These are phyloP conservation scores for Solanum rostratum DNA, from an alignment of 257 asterid species.

Conservation along the genomic window DNA sequence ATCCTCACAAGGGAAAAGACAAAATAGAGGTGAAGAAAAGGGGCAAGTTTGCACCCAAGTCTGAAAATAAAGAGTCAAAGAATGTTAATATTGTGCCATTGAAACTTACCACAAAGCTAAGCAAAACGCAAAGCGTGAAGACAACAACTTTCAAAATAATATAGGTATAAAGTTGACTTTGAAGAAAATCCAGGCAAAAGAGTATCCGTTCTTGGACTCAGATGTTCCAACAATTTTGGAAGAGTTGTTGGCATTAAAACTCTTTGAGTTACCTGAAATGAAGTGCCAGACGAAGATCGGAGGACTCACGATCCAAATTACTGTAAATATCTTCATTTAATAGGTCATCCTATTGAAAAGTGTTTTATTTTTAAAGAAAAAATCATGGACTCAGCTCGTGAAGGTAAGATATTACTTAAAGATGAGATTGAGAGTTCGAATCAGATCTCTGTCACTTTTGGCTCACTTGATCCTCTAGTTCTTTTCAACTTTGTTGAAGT, in stretches of 20 bases:
- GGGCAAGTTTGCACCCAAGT: not conserved
- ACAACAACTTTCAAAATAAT: not conserved
- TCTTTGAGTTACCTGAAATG: not conserved
- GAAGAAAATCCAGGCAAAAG: not conserved
- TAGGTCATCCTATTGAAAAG: not conserved
- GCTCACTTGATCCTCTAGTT: not conserved
- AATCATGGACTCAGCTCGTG: not conserved
- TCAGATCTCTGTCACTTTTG: not conserved
- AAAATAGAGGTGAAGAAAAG: too few species aligned
- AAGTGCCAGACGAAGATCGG: too few species aligned
- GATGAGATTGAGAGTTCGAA: not conserved
- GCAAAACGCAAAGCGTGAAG: not conserved
- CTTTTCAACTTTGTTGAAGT: not conserved
- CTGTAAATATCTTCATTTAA: too few species aligned
- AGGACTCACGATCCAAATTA: not conserved
- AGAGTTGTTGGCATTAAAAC: accelerated
- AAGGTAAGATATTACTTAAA: not conserved
- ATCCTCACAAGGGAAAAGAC: not conserved
- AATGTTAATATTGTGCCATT: not conserved
- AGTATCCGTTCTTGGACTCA: not conserved
- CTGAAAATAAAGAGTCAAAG: not conserved
- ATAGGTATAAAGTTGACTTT: accelerated
- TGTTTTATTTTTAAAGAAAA: too few species aligned
- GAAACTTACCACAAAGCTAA: not conserved
- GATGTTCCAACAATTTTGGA: not conserved